Base-by-base conservation (phyloP, 441 rosid genomes). In the Adansonia gregorii region DNA sequence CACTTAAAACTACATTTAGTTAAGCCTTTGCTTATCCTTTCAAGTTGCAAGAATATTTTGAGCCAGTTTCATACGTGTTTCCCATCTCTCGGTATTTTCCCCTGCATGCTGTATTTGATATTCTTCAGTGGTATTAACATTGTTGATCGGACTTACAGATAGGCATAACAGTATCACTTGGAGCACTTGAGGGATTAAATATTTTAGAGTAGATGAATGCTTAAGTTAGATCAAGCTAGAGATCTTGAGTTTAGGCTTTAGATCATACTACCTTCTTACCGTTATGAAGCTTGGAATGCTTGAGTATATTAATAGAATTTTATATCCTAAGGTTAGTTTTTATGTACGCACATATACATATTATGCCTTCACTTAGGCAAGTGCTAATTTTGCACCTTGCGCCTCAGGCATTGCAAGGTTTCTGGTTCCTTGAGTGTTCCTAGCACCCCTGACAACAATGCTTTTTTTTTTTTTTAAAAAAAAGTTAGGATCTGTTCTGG, bases 401-500 rank as follows among this genome's bases (percentile, higher is more conserved):
- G 39, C 39, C 39, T 35, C 39, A 35, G 39, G 39, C 39, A 35
- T 0, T 35, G 39, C 39, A 35, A 35, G 39, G 39, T 35, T 35
- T 35, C 39, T 35, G 0, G 39, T 35, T 3, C 39, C 39, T 35
- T 35, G 39, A 35, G 39, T 35, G 39, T 35, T 35, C 39, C 39
- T 35, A 35, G 39, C 39, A 35, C 39, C 39, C 39, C 39, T 35
- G 39, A 99, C 99, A 75, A 89, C 94, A 85, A 93, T 99, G 99
- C 39, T 3, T 75, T 75, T 56, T 3, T 75, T 75, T 56, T 75
- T 70, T 24, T 73, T 48, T 39, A 73, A 63, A 8, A 15, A 72
- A 52, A 43, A 3, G 1, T 8, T 52, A 3, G 59, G 31, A 43
- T 20, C 46, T 67, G 11, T 76, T 64, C 60, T 8, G 58, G 39